phyloP scores from a whole-genome alignment of 2,329 filamentous ascomycete genomes.

The Aspergillus amoenus region DNA sequence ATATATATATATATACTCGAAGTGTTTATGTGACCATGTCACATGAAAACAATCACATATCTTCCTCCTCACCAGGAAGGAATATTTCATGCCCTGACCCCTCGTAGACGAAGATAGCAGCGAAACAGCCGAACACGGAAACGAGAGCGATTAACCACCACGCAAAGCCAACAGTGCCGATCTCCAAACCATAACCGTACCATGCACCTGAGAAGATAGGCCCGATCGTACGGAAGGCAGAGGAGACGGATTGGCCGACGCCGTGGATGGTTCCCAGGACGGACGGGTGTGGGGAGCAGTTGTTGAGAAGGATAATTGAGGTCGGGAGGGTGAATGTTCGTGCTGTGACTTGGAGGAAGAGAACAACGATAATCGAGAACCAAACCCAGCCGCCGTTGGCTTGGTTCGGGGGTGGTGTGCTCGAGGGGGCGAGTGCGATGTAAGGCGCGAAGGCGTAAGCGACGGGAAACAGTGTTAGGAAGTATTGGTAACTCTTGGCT shows the following conservation, averaged over 20 bases:
- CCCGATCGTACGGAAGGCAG: slow-evolving; percentile 56
- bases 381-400: slow-evolving; percentile 55
- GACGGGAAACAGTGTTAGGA: slow-evolving; percentile 68
- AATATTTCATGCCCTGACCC: slow-evolving; percentile 62
- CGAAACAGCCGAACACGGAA: slow-evolving; percentile 57
- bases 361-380: slow-evolving; percentile 63
- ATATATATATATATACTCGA: neutral
- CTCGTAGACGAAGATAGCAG: slow-evolving; percentile 63
- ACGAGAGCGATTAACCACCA: slow-evolving; percentile 59
- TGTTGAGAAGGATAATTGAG: slow-evolving; percentile 60
- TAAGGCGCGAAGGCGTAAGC: slow-evolving; percentile 72
- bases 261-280: slow-evolving; percentile 61
- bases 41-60: slow-evolving; percentile 14
- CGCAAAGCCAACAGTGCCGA: slow-evolving; percentile 55
- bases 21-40: neutral
- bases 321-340: slow-evolving; percentile 67
- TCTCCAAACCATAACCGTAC: slow-evolving; percentile 56
- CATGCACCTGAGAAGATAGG: slow-evolving; percentile 56
- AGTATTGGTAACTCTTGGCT: slow-evolving; percentile 65
- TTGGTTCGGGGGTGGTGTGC: slow-evolving; percentile 41
- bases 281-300: slow-evolving; percentile 59
- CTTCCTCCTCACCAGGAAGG: slow-evolving; percentile 40
- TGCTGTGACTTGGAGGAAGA: slow-evolving; percentile 69
- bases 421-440: slow-evolving; percentile 65
- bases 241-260: slow-evolving; percentile 56